A percentile compares a stretch with the other conserved stretches of the same genome.
These are phyloP conservation scores for Ilyonectria sp. DNA, from an alignment of 2,329 filamentous ascomycete genomes.

Conservation along the genomic window DNA sequence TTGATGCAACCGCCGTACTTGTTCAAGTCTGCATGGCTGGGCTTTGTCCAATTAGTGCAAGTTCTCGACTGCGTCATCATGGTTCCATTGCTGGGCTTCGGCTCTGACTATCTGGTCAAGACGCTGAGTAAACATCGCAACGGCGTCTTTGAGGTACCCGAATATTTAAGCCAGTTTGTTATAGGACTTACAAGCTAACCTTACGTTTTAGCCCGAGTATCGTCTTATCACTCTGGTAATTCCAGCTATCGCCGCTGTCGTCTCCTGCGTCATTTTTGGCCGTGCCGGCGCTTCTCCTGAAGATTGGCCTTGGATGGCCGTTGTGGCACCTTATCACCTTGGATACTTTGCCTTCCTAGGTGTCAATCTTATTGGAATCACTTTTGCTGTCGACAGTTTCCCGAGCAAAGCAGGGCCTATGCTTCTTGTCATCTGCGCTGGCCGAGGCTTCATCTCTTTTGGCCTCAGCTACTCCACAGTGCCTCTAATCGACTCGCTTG, in stretches of 20 bases:
- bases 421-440: slow-evolving; percentile 44
- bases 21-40: slow-evolving; percentile 33
- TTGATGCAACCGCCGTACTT: slow-evolving; percentile 38
- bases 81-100: slow-evolving; percentile 40
- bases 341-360: slow-evolving; percentile 47
- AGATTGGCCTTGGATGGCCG: slow-evolving; percentile 37
- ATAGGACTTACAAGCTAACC: background rate
- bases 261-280: slow-evolving; percentile 25
- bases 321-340: slow-evolving; percentile 36
- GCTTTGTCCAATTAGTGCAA: slow-evolving; percentile 39
- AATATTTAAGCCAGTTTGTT: too few species aligned
- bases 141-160: slow-evolving; percentile 2
- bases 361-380: slow-evolving; percentile 47
- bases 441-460: slow-evolving; percentile 46
- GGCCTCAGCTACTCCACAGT: slow-evolving; percentile 44
- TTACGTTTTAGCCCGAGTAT: slow-evolving; percentile 15
- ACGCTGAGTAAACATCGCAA: slow-evolving; percentile 1
- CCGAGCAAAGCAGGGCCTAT: slow-evolving; percentile 48
- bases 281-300: slow-evolving; percentile 3
- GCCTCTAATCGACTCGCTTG: slow-evolving; percentile 35
- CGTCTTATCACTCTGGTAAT: slow-evolving; percentile 17
- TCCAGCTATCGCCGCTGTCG: slow-evolving; percentile 1
- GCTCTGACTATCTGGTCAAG: slow-evolving; percentile 35
- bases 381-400: slow-evolving; percentile 48
- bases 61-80: slow-evolving; percentile 38